phyloP scores from a whole-genome alignment of 2,329 filamentous ascomycete genomes.

The Ophiostoma quercus region DNA sequence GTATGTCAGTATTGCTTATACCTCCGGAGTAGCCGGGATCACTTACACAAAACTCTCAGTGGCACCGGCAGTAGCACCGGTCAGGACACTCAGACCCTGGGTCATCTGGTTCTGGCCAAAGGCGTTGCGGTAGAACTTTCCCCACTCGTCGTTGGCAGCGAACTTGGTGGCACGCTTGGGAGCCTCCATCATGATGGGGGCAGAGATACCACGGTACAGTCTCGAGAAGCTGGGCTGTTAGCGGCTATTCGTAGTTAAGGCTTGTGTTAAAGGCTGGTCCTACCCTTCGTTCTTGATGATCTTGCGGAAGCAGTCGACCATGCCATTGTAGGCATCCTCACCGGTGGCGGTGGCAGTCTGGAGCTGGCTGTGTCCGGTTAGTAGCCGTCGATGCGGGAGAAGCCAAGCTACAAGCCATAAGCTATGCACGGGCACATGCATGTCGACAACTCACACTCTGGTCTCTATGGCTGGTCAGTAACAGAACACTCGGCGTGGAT shows the following conservation, averaged over 20 bases:
- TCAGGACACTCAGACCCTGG: slow-evolving; percentile 85
- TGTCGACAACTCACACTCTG: slow-evolving; percentile 25
- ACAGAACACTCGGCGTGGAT: background rate
- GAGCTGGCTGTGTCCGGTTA: slow-evolving; percentile 60
- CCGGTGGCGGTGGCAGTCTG: slow-evolving; percentile 70
- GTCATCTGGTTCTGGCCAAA: slow-evolving; percentile 86
- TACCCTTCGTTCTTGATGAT: slow-evolving; percentile 95
- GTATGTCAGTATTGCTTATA: background rate
- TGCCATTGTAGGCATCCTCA: slow-evolving; percentile 87
- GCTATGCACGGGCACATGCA: background rate
- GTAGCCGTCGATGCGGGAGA: background rate
- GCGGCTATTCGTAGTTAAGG: background rate
- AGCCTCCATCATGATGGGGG: slow-evolving; percentile 96
- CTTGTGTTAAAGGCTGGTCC: slow-evolving; percentile 27
- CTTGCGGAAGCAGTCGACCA: slow-evolving; percentile 97
- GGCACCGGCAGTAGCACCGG: slow-evolving; percentile 88
- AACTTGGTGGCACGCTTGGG: slow-evolving; percentile 67
- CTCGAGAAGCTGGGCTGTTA: slow-evolving; percentile 62
- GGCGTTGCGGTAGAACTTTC: slow-evolving; percentile 80
- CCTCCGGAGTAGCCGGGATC: no score
- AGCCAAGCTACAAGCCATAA: slow-evolving; percentile 20
- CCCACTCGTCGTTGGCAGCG: slow-evolving; percentile 98
- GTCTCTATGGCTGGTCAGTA: slow-evolving; percentile 25
- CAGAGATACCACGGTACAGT: slow-evolving; percentile 90
- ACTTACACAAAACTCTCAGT: slow-evolving; percentile 73